Conservation (phyloP, 352 stramenopile species). For the Globisporangium viniferum region DNA sequence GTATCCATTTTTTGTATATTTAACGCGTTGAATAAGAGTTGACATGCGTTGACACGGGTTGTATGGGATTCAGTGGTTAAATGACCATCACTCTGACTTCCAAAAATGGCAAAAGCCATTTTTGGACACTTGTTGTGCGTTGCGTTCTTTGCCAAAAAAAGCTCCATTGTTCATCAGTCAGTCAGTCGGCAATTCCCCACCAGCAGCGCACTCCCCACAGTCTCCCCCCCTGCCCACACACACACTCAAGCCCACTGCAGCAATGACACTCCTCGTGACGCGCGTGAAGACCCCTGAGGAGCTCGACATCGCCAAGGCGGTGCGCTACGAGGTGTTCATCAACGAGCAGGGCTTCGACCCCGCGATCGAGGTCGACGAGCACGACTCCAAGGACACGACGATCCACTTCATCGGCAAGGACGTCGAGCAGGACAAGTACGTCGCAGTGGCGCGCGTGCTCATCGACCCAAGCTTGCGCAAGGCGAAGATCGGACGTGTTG, state of each 20-base stretch:
- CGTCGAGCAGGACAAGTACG: constrained; percentile 44
- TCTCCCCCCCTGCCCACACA: not conserved
- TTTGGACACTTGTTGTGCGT: not conserved
- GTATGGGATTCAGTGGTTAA: not conserved
- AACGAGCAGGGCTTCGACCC: constrained; percentile 43
- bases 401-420: constrained; percentile 57
- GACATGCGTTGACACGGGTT: not conserved
- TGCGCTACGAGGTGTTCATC: constrained; percentile 54
- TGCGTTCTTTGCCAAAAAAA: not conserved
- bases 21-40: not conserved
- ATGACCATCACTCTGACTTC: constrained; percentile 2
- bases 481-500: constrained; percentile 55
- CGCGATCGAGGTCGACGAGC: constrained; percentile 36
- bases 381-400: constrained; percentile 43
- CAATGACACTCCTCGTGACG: constrained; percentile 40
- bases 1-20: not conserved
- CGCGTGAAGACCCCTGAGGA: constrained; percentile 36
- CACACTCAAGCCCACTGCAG: not conserved
- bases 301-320: constrained; percentile 35
- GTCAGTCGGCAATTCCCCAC: not conserved
- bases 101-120: not conserved
- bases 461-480: constrained; percentile 28
- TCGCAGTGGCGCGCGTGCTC: constrained; percentile 45
- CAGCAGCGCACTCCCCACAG: not conserved
- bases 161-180: not conserved